Base-by-base conservation (phyloP, 208 protist species). In the Kentomonas sorsogonicus region DNA sequence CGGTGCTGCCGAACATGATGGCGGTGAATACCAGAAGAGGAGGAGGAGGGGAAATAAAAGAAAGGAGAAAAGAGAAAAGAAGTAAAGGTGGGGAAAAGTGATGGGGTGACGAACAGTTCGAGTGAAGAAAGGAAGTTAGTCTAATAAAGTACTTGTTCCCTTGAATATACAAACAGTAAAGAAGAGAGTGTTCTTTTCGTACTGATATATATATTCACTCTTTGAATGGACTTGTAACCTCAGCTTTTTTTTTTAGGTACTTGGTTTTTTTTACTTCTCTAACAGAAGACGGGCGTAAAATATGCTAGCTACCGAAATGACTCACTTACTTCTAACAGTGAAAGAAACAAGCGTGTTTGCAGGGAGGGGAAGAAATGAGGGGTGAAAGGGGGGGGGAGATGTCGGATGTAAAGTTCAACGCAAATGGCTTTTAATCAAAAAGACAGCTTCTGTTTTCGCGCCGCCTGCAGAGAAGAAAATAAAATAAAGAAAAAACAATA, bases 1-100 rank as follows among this genome's bases (percentile, higher is more conserved):
- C 41, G 25, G 71, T 80, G 20, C 40, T 65, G 18, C 60, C 65
- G n/a, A 83, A 69, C 47, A 83, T n/a, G n/a, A n/a, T n/a, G n/a
- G n/a, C n/a, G n/a, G n/a, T n/a, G n/a, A n/a, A n/a, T n/a, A 23
- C 31, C 26, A 55, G 25, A 39, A 10, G 20, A 60, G 18, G 27
- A 54, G 36, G 31, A 27, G 46, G 30, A 45, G 27, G n/a, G 53
- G 57, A 33, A 60, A 20, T 26, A 7, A 52, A 30, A 62, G 13
- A 23, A 46, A 27, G 33, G 33, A 43, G 10, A 36, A 61, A 36
- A 41, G 43, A 11, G 46, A 51, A 34, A 38, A 25, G 16, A 16
- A 16, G n/a, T 11, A 5, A 30, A 48, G 23, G 25, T 27, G 31
- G 41, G 16, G 41, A 46, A 20, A 46, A 30, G 27, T 39, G 25